These are phyloP conservation scores for Fusarium liriodendri DNA, from an alignment of 2,329 filamentous ascomycete genomes.

Conservation along the genomic window DNA sequence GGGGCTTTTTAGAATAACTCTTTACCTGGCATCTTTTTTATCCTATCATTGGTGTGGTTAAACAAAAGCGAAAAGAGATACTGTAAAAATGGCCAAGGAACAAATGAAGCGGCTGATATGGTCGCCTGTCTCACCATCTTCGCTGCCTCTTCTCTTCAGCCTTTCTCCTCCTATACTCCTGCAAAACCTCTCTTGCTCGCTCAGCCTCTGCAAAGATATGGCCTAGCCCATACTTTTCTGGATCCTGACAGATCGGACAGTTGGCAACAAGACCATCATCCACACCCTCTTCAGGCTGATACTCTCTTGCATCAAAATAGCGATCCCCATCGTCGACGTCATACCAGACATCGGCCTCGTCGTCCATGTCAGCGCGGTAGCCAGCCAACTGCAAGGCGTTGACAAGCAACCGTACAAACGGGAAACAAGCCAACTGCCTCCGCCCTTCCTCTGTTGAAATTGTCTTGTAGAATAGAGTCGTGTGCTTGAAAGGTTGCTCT, in stretches of 20 bases:
- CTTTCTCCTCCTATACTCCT: background rate
- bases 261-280: background rate
- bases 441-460: background rate
- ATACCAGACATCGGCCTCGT: accelerated
- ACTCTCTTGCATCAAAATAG: background rate
- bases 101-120: background rate
- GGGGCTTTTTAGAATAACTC: too few species aligned
- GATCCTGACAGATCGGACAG: background rate
- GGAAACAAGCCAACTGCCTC: background rate
- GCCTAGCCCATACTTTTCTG: background rate
- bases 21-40: too few species aligned
- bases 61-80: background rate
- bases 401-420: background rate
- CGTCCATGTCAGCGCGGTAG: background rate
- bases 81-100: background rate
- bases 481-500: background rate
- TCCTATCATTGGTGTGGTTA: too few species aligned
- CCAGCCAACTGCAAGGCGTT: background rate
- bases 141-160: background rate
- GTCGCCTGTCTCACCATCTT: background rate
- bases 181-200: background rate
- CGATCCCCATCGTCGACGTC: background rate
- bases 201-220: background rate
- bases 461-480: background rate
- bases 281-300: background rate